Conservation (phyloP, 768 basidiomycete species). For the Leccinum aurantiacum region DNA sequence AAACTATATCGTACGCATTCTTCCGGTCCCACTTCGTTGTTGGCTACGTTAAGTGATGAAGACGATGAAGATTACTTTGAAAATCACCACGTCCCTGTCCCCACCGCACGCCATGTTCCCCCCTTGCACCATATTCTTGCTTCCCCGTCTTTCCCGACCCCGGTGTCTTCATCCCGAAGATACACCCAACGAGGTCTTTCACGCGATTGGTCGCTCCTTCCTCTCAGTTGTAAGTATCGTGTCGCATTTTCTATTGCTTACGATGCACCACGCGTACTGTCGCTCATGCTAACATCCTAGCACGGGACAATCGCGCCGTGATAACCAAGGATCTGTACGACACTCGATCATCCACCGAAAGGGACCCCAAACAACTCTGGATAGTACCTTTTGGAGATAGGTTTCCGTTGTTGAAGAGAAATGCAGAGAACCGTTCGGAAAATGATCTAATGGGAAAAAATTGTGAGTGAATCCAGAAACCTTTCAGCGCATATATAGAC, state of each 20-base stretch:
- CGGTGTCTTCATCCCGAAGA: constrained; percentile 73
- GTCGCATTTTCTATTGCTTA: constrained; percentile 16
- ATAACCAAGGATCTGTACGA: constrained; percentile 72
- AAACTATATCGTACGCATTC: constrained; percentile 78
- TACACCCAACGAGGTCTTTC: constrained; percentile 66
- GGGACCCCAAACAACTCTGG: no score
- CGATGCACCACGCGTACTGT: constrained; percentile 20
- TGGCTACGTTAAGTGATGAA: constrained; percentile 60
- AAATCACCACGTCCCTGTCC: constrained; percentile 34
- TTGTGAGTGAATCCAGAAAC: no score
- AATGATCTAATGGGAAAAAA: no score
- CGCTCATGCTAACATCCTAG: constrained; percentile 7
- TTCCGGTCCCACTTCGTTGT: constrained; percentile 56
- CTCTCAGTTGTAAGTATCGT: constrained; percentile 63
- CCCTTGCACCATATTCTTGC: constrained; percentile 9
- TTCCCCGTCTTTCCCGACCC: constrained; percentile 57
- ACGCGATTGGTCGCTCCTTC: constrained; percentile 70
- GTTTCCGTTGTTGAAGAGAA: no score
- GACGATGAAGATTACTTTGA: constrained; percentile 80
- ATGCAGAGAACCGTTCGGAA: no score
- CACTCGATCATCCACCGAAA: no score
- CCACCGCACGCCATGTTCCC: no score
- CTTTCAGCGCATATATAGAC: no score
- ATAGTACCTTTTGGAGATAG: no score
- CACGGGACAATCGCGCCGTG: constrained; percentile 76